Conservation (phyloP, 2,329 filamentous ascomycete genomes). For the Fonsecaea multimorphosa region DNA sequence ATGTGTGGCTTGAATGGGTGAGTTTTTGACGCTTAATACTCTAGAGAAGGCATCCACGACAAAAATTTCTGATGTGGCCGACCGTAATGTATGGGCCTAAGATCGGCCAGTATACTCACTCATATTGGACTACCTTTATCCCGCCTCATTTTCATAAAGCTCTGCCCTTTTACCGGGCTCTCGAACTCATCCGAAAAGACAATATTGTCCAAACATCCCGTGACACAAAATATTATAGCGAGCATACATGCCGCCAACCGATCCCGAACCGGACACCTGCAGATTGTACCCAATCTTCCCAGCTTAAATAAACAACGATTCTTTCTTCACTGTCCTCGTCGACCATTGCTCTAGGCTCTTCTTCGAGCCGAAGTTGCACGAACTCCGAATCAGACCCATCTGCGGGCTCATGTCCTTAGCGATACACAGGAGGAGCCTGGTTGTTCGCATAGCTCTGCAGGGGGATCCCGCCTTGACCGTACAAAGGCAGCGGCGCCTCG, state of each 20-base stretch:
- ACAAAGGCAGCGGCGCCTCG: constrained; percentile 23
- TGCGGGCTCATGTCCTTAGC: constrained; percentile 13
- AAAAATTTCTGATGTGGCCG: neutral
- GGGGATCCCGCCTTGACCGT: constrained; percentile 32
- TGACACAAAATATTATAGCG: neutral
- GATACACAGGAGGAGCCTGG: constrained; percentile 28
- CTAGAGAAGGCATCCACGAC: neutral
- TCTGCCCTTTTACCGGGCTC: neutral
- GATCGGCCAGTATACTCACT: neutral
- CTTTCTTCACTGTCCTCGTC: neutral
- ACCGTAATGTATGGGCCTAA: neutral
- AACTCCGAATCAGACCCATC: neutral
- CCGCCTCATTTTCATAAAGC: neutral
- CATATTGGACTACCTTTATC: neutral
- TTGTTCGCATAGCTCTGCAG: constrained; percentile 30
- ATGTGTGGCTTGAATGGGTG: neutral
- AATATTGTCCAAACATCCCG: neutral
- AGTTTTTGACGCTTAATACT: neutral
- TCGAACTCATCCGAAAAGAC: neutral
- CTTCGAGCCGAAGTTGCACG: neutral
- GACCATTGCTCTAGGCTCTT: neutral
- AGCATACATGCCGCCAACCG: neutral
- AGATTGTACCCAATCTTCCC: neutral
- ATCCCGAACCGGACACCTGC: neutral
- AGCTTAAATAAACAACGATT: neutral